A percentile compares a stretch with the other conserved stretches of the same genome.
phyloP scores from a whole-genome alignment of 2,329 filamentous ascomycete species.

The Diaporthe citri region DNA sequence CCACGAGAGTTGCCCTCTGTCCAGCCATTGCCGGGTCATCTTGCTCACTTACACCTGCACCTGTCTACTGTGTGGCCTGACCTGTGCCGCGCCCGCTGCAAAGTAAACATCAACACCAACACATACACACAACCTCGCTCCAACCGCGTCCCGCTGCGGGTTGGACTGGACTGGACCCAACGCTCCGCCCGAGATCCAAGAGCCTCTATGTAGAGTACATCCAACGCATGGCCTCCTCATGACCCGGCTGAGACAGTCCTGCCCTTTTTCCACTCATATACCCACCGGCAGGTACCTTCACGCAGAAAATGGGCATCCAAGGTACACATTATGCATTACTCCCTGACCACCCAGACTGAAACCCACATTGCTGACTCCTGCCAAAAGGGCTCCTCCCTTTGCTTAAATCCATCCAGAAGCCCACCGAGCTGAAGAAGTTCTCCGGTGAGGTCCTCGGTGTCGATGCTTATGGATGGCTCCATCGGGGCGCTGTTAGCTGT shows the following conservation, averaged over 20 bases:
- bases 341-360: no score
- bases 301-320: constrained; percentile 44
- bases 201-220: neutral
- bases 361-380: neutral
- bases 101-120: constrained; percentile 16
- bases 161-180: neutral
- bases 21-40: neutral
- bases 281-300: neutral
- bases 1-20: neutral
- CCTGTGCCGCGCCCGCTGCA: constrained; percentile 6
- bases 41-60: constrained; percentile 12
- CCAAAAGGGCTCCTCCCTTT: constrained; percentile 83
- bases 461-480: constrained; percentile 98
- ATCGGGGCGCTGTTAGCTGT: constrained; percentile 91
- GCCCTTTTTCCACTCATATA: neutral
- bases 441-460: constrained; percentile 91
- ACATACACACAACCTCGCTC: neutral
- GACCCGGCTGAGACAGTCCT: neutral
- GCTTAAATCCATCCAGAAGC: constrained; percentile 95
- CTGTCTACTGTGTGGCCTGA: neutral
- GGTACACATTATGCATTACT: constrained; percentile 41
- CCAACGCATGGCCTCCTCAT: constrained; percentile 25
- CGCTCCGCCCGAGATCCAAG: neutral
- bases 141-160: neutral
- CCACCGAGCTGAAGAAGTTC: constrained; percentile 87